Percentiles rank a stretch among this genome's conserved stretches.
Evolutionary conservation across 2,329 filamentous ascomycete species (phyloP).

Genomic region (Diaporthe citriasiana): DNA sequence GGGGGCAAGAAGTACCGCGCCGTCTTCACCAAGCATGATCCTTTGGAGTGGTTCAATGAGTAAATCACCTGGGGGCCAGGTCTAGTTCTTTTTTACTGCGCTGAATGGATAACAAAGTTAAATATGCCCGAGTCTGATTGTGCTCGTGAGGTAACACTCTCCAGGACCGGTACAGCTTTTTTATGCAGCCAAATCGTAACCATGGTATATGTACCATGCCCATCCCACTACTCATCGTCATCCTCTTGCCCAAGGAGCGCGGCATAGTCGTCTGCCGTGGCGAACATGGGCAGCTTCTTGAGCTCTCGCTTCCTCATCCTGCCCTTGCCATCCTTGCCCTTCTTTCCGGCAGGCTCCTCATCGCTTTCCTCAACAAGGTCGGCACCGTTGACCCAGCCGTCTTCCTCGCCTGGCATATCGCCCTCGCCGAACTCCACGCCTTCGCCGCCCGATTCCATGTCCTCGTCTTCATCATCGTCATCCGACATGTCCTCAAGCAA

Average conservation of each 20-base stretch:
- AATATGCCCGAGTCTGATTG: neutral
- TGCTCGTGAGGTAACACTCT: neutral
- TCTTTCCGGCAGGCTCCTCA: conserved; percentile 52
- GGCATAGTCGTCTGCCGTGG: conserved; percentile 93
- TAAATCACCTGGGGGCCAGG: conserved; percentile 44
- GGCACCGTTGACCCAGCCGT: conserved; percentile 68
- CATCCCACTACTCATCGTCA: conserved; percentile 55
- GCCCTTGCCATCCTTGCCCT: conserved; percentile 50
- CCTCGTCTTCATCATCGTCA: conserved; percentile 60
- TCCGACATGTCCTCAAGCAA: conserved; percentile 50
- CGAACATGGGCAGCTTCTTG: conserved; percentile 92
- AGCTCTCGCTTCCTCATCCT: conserved; percentile 84
- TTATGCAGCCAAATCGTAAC: neutral
- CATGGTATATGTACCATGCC: conserved; percentile 1
- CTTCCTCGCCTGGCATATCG: conserved; percentile 57
- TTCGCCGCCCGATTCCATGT: conserved; percentile 56
- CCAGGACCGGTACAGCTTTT: neutral
- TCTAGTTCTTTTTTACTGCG: conserved; percentile 5
- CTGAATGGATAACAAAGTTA: neutral
- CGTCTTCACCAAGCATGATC: conserved; percentile 62
- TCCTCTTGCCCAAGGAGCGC: conserved; percentile 83
- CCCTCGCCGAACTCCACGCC: conserved; percentile 57
- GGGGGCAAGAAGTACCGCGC: conserved; percentile 61
- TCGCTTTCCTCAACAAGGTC: conserved; percentile 62
- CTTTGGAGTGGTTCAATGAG: conserved; percentile 68